phyloP scores from a whole-genome alignment of 176 grass and related monocot genomes.

The Oryza meyeriana region DNA sequence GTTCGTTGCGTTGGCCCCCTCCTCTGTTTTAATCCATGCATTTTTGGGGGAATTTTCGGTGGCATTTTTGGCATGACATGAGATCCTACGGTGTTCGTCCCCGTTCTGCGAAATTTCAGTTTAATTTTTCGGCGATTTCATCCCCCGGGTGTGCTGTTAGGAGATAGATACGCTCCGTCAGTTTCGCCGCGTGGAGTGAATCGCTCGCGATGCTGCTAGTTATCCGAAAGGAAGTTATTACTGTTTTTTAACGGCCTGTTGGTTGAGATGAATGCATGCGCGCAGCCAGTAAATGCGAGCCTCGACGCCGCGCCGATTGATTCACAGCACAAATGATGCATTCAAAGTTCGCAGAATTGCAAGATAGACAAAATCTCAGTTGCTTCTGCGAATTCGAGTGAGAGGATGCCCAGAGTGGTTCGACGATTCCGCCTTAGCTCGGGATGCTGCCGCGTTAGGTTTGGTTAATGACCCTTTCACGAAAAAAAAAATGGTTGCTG shows the following conservation, averaged over 20 bases:
- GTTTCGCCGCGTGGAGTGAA: too few relatives aligned
- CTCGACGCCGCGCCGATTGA: neutral
- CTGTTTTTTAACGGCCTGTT: constrained; percentile 5
- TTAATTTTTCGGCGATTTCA: neutral
- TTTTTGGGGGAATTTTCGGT: neutral
- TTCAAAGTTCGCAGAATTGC: too few relatives aligned
- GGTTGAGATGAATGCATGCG: constrained; percentile 4
- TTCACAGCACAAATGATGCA: neutral
- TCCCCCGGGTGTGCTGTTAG: neutral
- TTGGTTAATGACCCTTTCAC: constrained; percentile 1
- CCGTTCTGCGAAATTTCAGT: neutral
- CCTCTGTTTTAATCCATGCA: neutral
- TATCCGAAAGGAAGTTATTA: neutral
- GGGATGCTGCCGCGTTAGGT: constrained; percentile 9
- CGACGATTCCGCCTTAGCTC: neutral
- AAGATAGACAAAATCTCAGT: too few relatives aligned
- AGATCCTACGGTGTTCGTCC: constrained; percentile 1
- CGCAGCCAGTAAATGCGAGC: neutral
- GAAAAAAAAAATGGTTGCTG: neutral
- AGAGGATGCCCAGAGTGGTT: neutral
- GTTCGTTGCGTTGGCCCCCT: neutral
- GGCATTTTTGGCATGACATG: constrained; percentile 1
- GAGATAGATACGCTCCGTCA: neutral
- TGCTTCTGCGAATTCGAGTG: neutral
- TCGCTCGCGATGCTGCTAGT: too few relatives aligned